Conservation (phyloP, 2,329 filamentous ascomycete species). For the Coniochaeta sp. region DNA sequence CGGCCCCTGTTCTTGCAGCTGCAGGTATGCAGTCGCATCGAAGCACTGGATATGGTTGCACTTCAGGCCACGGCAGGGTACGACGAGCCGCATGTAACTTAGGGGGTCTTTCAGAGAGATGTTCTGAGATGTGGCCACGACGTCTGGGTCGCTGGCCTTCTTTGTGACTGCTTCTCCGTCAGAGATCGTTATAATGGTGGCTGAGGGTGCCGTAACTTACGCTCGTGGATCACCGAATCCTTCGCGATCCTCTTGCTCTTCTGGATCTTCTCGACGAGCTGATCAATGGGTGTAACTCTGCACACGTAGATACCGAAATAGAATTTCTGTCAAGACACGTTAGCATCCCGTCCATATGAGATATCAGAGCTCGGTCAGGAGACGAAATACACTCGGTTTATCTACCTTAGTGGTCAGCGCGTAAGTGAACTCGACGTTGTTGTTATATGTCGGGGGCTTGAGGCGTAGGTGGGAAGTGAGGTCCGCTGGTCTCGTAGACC, state of each 20-base stretch:
- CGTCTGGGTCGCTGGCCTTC: constrained; percentile 79
- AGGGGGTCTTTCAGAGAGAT: constrained; percentile 91
- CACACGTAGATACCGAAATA: constrained; percentile 71
- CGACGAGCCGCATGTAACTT: constrained; percentile 72
- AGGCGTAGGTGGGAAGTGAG: constrained; percentile 72
- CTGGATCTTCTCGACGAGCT: constrained; percentile 63
- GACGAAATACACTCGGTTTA: constrained; percentile 2
- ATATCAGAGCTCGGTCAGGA: neutral
- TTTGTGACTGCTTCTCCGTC: constrained; percentile 56
- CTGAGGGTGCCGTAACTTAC: constrained; percentile 41
- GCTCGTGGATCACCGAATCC: constrained; percentile 73
- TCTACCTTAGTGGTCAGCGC: constrained; percentile 78
- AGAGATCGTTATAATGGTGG: constrained; percentile 6
- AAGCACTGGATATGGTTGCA: constrained; percentile 95
- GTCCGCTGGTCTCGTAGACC: constrained; percentile 88
- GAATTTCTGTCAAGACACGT: constrained; percentile 50
- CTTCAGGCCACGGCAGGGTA: constrained; percentile 70
- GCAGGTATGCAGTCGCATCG: constrained; percentile 84
- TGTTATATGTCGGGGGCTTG: constrained; percentile 60
- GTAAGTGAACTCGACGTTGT: constrained; percentile 81
- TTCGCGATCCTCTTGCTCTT: constrained; percentile 68
- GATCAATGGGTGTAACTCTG: constrained; percentile 61
- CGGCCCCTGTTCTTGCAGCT: constrained; percentile 90
- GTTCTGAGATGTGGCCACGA: constrained; percentile 79
- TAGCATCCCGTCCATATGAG: neutral